A percentile compares a stretch with the other conserved stretches of the same genome.
phyloP scores from a whole-genome alignment of 495 filamentous ascomycete genomes.

The Aspergillus affinis region DNA sequence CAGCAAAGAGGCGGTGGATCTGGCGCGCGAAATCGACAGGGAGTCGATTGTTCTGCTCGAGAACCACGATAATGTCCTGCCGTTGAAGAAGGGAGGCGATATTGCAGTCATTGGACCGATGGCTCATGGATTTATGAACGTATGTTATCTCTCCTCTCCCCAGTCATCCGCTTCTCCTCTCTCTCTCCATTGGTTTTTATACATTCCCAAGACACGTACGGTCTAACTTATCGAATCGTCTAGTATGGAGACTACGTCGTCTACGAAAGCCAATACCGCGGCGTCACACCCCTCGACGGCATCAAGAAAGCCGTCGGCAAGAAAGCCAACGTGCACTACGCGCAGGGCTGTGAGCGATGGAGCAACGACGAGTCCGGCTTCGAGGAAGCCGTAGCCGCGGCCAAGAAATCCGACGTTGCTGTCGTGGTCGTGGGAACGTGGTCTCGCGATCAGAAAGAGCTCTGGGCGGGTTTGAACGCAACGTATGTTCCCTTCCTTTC shows the following conservation, averaged over 20 bases:
- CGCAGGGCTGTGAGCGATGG: constrained; percentile 71
- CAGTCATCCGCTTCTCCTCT: constrained; percentile 1
- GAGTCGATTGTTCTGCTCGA: constrained; percentile 71
- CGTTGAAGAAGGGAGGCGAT: constrained; percentile 56
- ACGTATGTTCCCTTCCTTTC: constrained; percentile 34
- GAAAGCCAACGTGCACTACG: constrained; percentile 56
- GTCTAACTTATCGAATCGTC: not conserved
- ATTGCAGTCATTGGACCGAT: constrained; percentile 75
- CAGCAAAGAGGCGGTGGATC: constrained; percentile 50
- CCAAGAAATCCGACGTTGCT: constrained; percentile 65
- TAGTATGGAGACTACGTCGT: constrained; percentile 70
- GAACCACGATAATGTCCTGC: constrained; percentile 61
- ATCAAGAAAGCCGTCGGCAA: constrained; percentile 59
- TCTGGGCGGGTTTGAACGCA: constrained; percentile 68
- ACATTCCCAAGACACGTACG: not conserved
- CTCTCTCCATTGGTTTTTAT: not conserved
- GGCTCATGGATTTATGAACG: constrained; percentile 69
- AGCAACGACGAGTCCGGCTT: constrained; percentile 64
- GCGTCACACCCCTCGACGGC: constrained; percentile 65
- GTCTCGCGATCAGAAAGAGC: constrained; percentile 67
- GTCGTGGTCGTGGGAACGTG: constrained; percentile 72
- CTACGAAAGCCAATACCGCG: constrained; percentile 56
- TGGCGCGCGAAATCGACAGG: constrained; percentile 60
- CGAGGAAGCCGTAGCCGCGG: constrained; percentile 59
- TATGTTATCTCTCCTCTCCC: constrained; percentile 29